Percentiles rank a stretch among this genome's conserved stretches.
phyloP scores from a whole-genome alignment of 306 rosid species.

The Neltuma alba region DNA sequence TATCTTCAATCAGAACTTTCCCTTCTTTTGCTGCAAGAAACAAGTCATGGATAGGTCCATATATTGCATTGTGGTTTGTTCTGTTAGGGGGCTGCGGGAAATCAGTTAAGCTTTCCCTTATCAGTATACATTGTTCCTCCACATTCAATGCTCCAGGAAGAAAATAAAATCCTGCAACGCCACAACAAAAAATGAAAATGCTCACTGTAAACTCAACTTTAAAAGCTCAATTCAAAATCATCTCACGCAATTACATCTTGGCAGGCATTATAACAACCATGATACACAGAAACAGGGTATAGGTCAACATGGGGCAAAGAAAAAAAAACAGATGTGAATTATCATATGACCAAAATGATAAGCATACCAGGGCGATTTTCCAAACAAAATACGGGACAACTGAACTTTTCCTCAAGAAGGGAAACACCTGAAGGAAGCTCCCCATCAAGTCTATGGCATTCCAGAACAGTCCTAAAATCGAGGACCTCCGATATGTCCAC shows the following conservation, averaged over 20 bases:
- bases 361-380: constrained; percentile 73
- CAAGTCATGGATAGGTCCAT: constrained; percentile 62
- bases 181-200: background rate
- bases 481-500: constrained; percentile 84
- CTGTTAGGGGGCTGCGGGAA: constrained; percentile 94
- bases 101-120: constrained; percentile 71
- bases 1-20: constrained; percentile 53
- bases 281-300: background rate
- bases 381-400: constrained; percentile 62
- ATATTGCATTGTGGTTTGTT: constrained; percentile 90
- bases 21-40: constrained; percentile 70
- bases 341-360: background rate
- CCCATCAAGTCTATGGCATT: constrained; percentile 46
- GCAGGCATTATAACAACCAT: background rate
- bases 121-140: constrained; percentile 77
- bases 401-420: constrained; percentile 41
- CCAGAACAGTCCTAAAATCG: constrained; percentile 69
- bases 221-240: background rate
- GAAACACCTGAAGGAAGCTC: constrained; percentile 59
- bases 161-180: constrained; percentile 74
- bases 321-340: background rate
- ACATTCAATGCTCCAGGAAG: constrained; percentile 67
- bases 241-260: background rate
- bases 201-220: background rate
- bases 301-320: background rate